These are phyloP conservation scores for Emydomyces testavorans DNA, from an alignment of 2,329 filamentous ascomycete species.

Conservation along the genomic window DNA sequence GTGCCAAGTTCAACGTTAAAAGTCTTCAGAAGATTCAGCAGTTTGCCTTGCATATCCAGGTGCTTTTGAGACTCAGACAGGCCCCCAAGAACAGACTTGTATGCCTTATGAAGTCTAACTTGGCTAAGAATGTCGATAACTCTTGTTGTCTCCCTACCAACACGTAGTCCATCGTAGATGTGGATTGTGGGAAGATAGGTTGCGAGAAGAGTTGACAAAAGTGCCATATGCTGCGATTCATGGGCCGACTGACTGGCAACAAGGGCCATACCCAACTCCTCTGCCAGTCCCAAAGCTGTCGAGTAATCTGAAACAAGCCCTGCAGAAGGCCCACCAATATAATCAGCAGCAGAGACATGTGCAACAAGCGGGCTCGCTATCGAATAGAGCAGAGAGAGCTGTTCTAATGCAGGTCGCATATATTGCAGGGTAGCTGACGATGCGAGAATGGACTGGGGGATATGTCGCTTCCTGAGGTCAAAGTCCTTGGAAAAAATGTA, in stretches of 20 bases:
- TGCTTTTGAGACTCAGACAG: slow-evolving; percentile 55
- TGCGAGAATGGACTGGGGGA: slow-evolving; percentile 82
- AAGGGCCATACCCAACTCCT: slow-evolving; percentile 80
- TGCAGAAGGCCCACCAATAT: slow-evolving; percentile 50
- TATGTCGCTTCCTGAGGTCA: slow-evolving; percentile 76
- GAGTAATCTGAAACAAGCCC: slow-evolving; percentile 82
- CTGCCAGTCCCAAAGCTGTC: slow-evolving; percentile 64
- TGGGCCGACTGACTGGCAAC: slow-evolving; percentile 77
- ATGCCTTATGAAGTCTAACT: slow-evolving; percentile 55
- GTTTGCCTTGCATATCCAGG: slow-evolving; percentile 58
- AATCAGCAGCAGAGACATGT: slow-evolving; percentile 85
- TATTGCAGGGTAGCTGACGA: slow-evolving; percentile 71
- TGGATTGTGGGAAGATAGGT: slow-evolving; percentile 72
- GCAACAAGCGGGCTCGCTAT: slow-evolving; percentile 87
- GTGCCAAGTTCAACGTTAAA: slow-evolving; percentile 90
- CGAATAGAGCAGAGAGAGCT: slow-evolving; percentile 80
- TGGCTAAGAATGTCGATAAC: slow-evolving; percentile 73
- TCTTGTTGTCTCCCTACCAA: slow-evolving; percentile 69
- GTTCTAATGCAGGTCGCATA: slow-evolving; percentile 74
- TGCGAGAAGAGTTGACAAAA: slow-evolving; percentile 74
- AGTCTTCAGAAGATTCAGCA: slow-evolving; percentile 56
- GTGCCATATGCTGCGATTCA: slow-evolving; percentile 87
- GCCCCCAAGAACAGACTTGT: slow-evolving; percentile 50
- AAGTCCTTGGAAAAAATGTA: slow-evolving; percentile 98
- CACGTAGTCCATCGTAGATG: slow-evolving; percentile 74